Base-by-base conservation (phyloP, 1,284 basidiomycete species). In the Psilocybe mexicana region DNA sequence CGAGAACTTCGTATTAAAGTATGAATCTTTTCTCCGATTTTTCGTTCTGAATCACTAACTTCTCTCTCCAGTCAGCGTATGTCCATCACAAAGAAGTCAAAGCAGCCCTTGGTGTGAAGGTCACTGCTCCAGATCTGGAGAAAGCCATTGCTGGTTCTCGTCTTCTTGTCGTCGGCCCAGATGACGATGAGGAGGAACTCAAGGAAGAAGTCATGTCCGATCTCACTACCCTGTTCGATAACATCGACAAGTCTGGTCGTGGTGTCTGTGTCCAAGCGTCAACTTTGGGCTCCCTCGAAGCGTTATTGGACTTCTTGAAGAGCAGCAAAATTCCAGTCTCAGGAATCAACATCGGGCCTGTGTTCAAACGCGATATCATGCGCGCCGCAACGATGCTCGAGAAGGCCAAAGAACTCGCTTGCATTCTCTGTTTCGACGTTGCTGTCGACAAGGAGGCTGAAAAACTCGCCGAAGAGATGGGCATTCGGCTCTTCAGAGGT, bases 121-220 rank as follows among this genome's bases (percentile, higher is more conserved):
- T 99, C 64, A 85, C 90, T 28, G 97, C 94, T 0, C 91, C 96
- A 1, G 96, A 98, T 72, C 86, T 99, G 30, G 97, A 99, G 69
- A 98, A 98, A 75, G 96, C 97, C n/a, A 97, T 99, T 63, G 96
- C 96, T 59, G 97, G 97, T 71, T 98, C 96, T 46, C 88, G 95
- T 12, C 78, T 99, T 59, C 85, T 98, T 46, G 93, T 99, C 42
- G 85, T 90, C 57, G 91, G 94, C 12, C 92, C 94, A 54, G 94
- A 98, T 68, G 96, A 98, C 67, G 95, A 98, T 65, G 96, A 98
- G 71, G 96, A 98, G 58, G 93, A 95, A 48, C 77, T 98, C 55
- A 91, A 88, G 73, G 95, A 98, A 59, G 94, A 98, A 74, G 88
- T 98, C 67, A 98, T 98, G 96, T 90, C 92, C 40, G 97, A 99